Percentiles rank a stretch among this genome's conserved stretches.
These are phyloP conservation scores for Cladobotryum protrusum DNA, from an alignment of 2,329 filamentous ascomycete genomes.

Conservation along the genomic window DNA sequence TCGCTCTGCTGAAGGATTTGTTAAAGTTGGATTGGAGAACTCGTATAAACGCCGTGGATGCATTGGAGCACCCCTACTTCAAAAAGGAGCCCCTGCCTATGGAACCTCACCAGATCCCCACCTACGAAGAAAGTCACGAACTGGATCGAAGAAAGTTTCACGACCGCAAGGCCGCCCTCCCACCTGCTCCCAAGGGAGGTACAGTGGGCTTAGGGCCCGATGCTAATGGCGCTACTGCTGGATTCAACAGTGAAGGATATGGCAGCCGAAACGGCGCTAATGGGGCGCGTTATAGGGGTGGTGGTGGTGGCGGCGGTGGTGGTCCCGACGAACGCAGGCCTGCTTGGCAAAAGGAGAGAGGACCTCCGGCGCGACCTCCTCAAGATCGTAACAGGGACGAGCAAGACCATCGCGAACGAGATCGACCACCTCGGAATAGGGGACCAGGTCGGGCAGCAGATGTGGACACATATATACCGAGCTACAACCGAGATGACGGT, in stretches of 20 bases:
- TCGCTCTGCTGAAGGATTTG: conserved; percentile 75
- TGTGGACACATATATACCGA: conserved; percentile 46
- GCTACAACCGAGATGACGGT: conserved; percentile 34
- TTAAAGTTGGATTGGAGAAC: conserved; percentile 83
- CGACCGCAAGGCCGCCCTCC: conserved; percentile 74
- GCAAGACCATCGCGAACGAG: conserved; percentile 36
- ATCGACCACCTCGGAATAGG: conserved; percentile 29
- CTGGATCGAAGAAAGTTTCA: conserved; percentile 89
- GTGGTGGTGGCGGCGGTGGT: conserved; percentile 26
- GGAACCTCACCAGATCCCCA: conserved; percentile 78
- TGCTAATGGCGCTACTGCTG: conserved; percentile 39
- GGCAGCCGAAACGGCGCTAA: conserved; percentile 43
- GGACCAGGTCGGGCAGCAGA: conserved; percentile 30
- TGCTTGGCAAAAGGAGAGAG: conserved; percentile 50
- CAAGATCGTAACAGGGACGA: conserved; percentile 29
- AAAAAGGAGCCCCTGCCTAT: conserved; percentile 70
- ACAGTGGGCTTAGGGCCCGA: conserved; percentile 72
- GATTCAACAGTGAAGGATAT: conserved; percentile 48
- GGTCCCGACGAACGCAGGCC: conserved; percentile 44
- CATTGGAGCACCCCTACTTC: conserved; percentile 89
- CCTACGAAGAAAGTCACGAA: conserved; percentile 92
- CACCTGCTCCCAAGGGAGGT: conserved; percentile 85
- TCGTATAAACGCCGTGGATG: conserved; percentile 89
- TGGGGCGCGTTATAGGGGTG: conserved; percentile 38
- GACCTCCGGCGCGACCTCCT: conserved; percentile 45